Evolutionary conservation across 2,329 filamentous ascomycete genomes (phyloP), one percentile per base, ranked within the genome.

Genomic region (Trichoderma polysporum): DNA sequence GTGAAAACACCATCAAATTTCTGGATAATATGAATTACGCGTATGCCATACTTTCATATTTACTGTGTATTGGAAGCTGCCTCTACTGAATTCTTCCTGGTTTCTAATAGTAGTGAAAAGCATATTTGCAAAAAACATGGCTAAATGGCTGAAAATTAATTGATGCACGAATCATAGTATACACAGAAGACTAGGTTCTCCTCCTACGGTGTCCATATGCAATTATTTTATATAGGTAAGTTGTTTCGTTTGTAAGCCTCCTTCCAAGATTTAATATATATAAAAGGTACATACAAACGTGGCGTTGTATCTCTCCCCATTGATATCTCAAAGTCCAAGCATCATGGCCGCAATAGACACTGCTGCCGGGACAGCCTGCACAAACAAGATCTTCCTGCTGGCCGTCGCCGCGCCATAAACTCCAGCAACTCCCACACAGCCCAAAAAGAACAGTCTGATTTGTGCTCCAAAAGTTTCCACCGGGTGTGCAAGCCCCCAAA

Each of bases 401-500:
- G 77, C 78, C 1, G 82, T 83, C 2, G 73, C 70, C 1, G 76
- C 81, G n/a, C 83, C 83, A 70, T 80, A 82, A 1, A 78, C 63
- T 1, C 82, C 83, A 0, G 83, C 83, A 37, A 81, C 78, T 35
- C 74, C 69, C 31, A 85, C 79, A 63, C 80, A 82, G 1, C 78
- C 76, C 25, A 81, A 74, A 74, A 84, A 84, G 71, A 85, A 85
- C n/a, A 82, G 68, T 47, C 77, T 74, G 57, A 85, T 75, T 74
- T 85, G 80, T 3, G 63, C 70, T 17, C 76, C 78, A 67, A 85
- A 79, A 41, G 74, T 78, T 7, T 75, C 63, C 6, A 77, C 76
- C 1, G 83, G 81, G 70, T 85, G 82, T 3, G 75, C n/a, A n/a
- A 84, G 69, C 3, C 79, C 78, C 83, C 83, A 85, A 29, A 75